These are phyloP conservation scores for Mycena metata DNA, from an alignment of 768 basidiomycete genomes.

Conservation along the genomic window DNA sequence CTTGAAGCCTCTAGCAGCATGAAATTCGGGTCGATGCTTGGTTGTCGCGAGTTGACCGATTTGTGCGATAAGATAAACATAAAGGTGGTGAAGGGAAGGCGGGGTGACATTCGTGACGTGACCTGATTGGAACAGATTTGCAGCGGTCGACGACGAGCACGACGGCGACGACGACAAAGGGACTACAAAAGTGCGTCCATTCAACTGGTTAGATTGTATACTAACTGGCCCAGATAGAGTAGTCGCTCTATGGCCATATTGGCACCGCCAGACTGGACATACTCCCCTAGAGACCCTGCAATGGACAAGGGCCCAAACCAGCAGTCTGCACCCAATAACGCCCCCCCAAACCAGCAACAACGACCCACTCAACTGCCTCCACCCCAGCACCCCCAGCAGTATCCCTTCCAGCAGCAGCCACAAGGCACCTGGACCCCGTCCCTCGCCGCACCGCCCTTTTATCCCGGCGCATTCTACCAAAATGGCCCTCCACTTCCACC, in stretches of 20 bases:
- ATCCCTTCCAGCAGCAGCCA: conserved; percentile 78
- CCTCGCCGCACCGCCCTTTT: conserved; percentile 77
- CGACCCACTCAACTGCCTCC: conserved; percentile 61
- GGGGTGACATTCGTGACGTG: no score
- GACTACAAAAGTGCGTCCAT: conserved; percentile 6
- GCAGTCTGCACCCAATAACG: conserved; percentile 58
- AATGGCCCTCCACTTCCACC: neutral
- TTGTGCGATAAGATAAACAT: no score
- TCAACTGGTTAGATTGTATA: neutral
- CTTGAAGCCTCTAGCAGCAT: no score
- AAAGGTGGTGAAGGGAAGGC: no score
- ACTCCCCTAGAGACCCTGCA: conserved; percentile 69
- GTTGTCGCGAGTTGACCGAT: no score
- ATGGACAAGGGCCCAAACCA: conserved; percentile 67
- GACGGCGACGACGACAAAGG: neutral
- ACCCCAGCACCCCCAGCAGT: conserved; percentile 47
- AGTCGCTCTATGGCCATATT: conserved; percentile 80
- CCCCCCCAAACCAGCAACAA: conserved; percentile 61
- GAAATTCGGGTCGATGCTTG: no score
- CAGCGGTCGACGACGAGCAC: neutral
- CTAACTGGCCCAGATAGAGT: conserved; percentile 7
- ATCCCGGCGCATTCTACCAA: conserved; percentile 74
- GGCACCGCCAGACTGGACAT: conserved; percentile 81
- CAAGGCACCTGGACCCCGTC: conserved; percentile 80
- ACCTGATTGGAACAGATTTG: conserved; percentile 28